These are phyloP conservation scores for Monilinia aucupariae DNA, from an alignment of 2,329 filamentous ascomycete genomes.

Conservation along the genomic window DNA sequence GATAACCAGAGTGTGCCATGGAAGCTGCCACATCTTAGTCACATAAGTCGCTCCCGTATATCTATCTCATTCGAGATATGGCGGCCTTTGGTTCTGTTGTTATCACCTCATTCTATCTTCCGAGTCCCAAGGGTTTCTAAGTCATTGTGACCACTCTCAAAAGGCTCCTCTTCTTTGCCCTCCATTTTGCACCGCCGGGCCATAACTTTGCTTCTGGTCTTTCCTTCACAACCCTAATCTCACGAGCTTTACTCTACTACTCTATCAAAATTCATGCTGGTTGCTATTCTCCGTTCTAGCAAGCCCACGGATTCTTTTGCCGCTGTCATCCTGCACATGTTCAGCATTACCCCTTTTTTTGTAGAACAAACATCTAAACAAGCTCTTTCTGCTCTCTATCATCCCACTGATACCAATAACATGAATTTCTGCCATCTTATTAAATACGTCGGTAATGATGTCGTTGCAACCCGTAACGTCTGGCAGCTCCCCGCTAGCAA, in stretches of 20 bases:
- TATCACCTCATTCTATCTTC: fast-evolving
- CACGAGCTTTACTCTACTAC: background rate
- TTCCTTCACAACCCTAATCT: background rate
- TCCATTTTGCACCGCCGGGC: background rate
- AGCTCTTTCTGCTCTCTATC: background rate
- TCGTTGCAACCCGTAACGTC: background rate
- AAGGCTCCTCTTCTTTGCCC: background rate
- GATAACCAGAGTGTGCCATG: background rate
- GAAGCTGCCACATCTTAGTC: too few relatives aligned
- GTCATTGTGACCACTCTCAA: background rate
- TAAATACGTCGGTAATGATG: background rate
- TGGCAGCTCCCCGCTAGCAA: background rate
- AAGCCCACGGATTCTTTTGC: background rate
- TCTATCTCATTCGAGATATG: background rate
- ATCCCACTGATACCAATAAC: too few relatives aligned
- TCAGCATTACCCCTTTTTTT: background rate
- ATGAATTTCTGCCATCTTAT: background rate
- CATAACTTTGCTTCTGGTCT: background rate
- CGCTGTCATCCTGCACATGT: too few relatives aligned
- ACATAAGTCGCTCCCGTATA: too few relatives aligned
- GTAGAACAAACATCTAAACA: background rate
- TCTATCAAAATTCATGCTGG: background rate
- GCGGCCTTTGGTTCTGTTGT: too few relatives aligned
- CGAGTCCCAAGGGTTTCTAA: background rate
- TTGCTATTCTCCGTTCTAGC: background rate